Percentiles rank a stretch among this genome's conserved stretches.
These are phyloP conservation scores for Rosa multiflora DNA, from an alignment of 306 rosid genomes.

Conservation along the genomic window DNA sequence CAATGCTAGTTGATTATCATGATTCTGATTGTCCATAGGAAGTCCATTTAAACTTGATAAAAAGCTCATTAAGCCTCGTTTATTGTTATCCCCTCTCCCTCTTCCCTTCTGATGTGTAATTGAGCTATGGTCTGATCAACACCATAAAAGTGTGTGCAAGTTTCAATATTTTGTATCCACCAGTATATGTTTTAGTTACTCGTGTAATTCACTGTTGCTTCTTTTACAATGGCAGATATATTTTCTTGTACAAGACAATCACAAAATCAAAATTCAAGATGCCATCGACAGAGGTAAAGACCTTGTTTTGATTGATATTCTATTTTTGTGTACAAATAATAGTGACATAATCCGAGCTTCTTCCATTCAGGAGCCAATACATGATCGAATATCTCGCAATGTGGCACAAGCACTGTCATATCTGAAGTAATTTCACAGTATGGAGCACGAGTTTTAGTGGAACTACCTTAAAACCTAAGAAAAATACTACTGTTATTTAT, in stretches of 20 bases:
- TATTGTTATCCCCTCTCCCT: not conserved
- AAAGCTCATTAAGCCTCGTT: not conserved
- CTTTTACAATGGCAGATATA: constrained; percentile 60
- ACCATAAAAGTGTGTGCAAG: not conserved
- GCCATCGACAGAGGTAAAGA: constrained; percentile 53
- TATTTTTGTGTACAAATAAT: not conserved
- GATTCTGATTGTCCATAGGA: not conserved
- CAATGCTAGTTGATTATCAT: not conserved
- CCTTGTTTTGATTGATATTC: not conserved
- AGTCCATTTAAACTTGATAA: no score
- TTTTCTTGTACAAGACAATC: constrained; percentile 85
- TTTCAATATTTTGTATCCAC: constrained; percentile 3
- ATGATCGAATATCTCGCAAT: constrained; percentile 78
- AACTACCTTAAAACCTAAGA: not conserved
- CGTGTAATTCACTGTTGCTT: not conserved
- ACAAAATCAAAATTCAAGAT: constrained; percentile 71
- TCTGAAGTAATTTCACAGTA: constrained; percentile 30
- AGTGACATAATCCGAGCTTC: constrained; percentile 6
- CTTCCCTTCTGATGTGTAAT: not conserved
- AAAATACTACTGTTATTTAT: no score
- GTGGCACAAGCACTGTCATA: constrained; percentile 65
- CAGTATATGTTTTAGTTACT: not conserved
- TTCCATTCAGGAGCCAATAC: constrained; percentile 64
- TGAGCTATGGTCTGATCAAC: not conserved
- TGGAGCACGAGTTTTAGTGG: not conserved